Conservation (phyloP, 192 early-diverging fungal species). For the Blastocladiella britannica region DNA sequence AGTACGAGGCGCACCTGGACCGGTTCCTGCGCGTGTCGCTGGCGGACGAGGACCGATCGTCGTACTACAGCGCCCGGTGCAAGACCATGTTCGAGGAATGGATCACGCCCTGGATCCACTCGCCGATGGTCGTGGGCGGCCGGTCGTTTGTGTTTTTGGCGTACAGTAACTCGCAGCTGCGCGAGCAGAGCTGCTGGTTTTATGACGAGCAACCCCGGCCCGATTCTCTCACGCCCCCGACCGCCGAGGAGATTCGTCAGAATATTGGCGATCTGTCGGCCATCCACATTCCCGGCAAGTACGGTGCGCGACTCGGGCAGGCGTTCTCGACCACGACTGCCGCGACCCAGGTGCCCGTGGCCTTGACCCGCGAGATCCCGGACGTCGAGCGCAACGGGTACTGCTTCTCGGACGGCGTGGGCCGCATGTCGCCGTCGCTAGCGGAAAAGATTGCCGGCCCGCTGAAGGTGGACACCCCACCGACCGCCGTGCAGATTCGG, state of each 20-base stretch:
- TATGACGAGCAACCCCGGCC: too few species aligned
- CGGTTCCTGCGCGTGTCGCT: slow-evolving; percentile 51
- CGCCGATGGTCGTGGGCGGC: slow-evolving; percentile 32
- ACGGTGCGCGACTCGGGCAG: slow-evolving; percentile 49
- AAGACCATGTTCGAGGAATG: slow-evolving; percentile 23
- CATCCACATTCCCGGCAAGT: slow-evolving; percentile 42
- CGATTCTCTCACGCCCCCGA: slow-evolving; percentile 19
- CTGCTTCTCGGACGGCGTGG: slow-evolving; percentile 55
- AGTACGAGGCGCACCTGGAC: slow-evolving; percentile 22
- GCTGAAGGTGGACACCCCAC: slow-evolving; percentile 15
- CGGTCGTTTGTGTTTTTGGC: slow-evolving; percentile 36
- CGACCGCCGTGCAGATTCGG: slow-evolving; percentile 51
- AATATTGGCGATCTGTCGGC: slow-evolving; percentile 54
- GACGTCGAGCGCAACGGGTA: slow-evolving; percentile 37
- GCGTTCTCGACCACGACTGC: slow-evolving; percentile 47
- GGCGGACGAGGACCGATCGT: slow-evolving; percentile 29
- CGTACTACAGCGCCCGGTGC: slow-evolving; percentile 10
- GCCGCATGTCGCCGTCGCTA: slow-evolving; percentile 29
- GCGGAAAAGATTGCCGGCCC: slow-evolving; percentile 16
- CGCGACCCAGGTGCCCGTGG: slow-evolving; percentile 14
- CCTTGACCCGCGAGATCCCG: slow-evolving; percentile 20
- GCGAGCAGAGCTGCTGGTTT: slow-evolving; percentile 49
- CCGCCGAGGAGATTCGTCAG: slow-evolving; percentile 23
- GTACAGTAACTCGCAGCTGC: slow-evolving; percentile 38
- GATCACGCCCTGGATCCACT: slow-evolving; percentile 19